A percentile compares a stretch with the other conserved stretches of the same genome.
Conservation (phyloP, 495 filamentous ascomycete genomes). For the Lepidopterella palustris region DNA sequence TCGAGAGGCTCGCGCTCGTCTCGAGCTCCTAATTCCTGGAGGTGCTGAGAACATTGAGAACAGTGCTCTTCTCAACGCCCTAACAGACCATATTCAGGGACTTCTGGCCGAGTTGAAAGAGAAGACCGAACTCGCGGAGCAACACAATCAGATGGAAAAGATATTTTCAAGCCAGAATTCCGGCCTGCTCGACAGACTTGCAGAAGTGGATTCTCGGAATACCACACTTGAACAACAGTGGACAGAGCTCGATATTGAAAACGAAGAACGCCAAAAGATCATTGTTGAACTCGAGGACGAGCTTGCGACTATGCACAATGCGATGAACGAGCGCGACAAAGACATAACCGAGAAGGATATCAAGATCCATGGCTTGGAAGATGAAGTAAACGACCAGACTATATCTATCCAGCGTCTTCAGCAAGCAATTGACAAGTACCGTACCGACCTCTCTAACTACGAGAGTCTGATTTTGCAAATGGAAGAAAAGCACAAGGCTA, state of each 20-base stretch:
- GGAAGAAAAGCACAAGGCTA: slow-evolving; percentile 48
- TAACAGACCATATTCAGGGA: slow-evolving; percentile 26
- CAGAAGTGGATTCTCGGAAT: slow-evolving; percentile 20
- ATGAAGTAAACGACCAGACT: slow-evolving; percentile 12
- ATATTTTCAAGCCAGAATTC: slow-evolving; percentile 16
- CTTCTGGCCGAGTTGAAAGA: slow-evolving; percentile 20
- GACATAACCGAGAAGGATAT: slow-evolving; percentile 51
- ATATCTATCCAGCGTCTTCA: slow-evolving; percentile 51
- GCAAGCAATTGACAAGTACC: slow-evolving; percentile 56
- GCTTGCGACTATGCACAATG: slow-evolving; percentile 3
- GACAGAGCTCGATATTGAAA: slow-evolving; percentile 45
- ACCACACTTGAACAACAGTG: slow-evolving; percentile 47
- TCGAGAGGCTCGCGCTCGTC: slow-evolving; percentile 21
- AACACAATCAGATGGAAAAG: slow-evolving; percentile 16
- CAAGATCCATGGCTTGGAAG: slow-evolving; percentile 9
- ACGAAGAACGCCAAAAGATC: slow-evolving; percentile 42
- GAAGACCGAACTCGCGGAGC: slow-evolving; percentile 18
- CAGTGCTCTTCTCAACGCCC: slow-evolving; percentile 25
- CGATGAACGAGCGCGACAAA: slow-evolving; percentile 40
- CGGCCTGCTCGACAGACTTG: slow-evolving; percentile 27
- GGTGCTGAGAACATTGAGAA: slow-evolving; percentile 22
- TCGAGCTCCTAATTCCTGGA: slow-evolving; percentile 32
- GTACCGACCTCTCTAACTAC: slow-evolving; percentile 55
- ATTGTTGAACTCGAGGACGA: slow-evolving; percentile 30
- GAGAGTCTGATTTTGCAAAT: slow-evolving; percentile 54